Evolutionary conservation across 148 eudicot genomes (phyloP).

Genomic region (Nepenthes mirabilis): DNA sequence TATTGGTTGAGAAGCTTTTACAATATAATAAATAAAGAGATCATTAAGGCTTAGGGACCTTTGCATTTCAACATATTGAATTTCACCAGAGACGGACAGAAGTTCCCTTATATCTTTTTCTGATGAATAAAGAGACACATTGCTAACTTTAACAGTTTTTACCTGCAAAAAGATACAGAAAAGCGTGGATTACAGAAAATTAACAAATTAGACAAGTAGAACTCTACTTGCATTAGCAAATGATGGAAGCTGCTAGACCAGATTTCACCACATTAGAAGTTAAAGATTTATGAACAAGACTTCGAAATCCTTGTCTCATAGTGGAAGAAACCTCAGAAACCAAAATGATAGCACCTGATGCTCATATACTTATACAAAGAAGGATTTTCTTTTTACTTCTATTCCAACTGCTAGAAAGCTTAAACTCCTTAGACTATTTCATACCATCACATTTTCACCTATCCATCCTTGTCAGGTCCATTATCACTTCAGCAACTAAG

Average conservation of each 20-base stretch:
- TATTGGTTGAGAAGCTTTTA: neutral
- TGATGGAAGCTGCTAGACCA: neutral
- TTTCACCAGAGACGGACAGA: conserved; percentile 37
- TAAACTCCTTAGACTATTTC: neutral
- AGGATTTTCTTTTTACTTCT: neutral
- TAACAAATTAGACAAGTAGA: neutral
- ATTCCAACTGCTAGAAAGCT: neutral
- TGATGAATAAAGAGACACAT: conserved; percentile 19
- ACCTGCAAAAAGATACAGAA: conserved; percentile 12
- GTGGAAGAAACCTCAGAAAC: neutral
- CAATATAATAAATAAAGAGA: neutral
- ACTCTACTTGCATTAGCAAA: neutral
- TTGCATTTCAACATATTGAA: conserved; percentile 36
- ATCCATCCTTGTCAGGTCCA: no score
- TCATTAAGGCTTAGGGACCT: conserved; percentile 13
- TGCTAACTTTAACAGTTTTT: conserved; percentile 32
- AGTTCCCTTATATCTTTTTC: conserved; percentile 26
- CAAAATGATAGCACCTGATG: neutral
- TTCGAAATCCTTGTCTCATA: neutral
- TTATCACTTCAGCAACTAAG: neutral
- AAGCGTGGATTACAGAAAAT: neutral
- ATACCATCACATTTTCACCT: no score
- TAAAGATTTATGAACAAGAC: neutral
- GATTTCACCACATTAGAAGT: neutral
- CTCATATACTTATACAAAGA: neutral